A percentile compares a stretch with the other conserved stretches of the same genome.
phyloP scores from a whole-genome alignment of 2,329 filamentous ascomycete genomes.

The Blumeriella jaapii region DNA sequence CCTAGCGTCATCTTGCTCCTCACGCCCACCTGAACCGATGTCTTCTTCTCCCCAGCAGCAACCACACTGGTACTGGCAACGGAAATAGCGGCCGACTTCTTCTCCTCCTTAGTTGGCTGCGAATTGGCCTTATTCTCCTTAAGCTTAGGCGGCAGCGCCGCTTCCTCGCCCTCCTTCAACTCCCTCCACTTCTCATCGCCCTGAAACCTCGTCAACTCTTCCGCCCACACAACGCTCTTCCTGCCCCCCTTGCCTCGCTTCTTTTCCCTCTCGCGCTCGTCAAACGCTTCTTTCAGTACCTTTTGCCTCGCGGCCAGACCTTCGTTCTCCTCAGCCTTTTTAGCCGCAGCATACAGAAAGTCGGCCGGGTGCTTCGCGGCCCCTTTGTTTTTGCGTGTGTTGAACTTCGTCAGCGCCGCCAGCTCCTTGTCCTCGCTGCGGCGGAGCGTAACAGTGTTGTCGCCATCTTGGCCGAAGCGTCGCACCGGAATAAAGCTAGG shows the following conservation, averaged over 20 bases:
- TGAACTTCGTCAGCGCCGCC: conserved; percentile 32
- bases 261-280: conserved; percentile 24
- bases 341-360: conserved; percentile 22
- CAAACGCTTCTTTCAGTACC: conserved; percentile 26
- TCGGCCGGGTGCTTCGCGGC: conserved; percentile 27
- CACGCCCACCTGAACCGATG: conserved; percentile 18
- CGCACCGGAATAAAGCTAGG: conserved; percentile 26
- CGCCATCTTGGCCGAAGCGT: conserved; percentile 23
- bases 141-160: background rate
- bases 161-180: conserved; percentile 12
- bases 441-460: conserved; percentile 21
- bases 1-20: conserved; percentile 23
- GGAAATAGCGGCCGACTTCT: conserved; percentile 11
- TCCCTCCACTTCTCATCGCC: conserved; percentile 15
- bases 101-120: conserved; percentile 14
- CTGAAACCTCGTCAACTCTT: conserved; percentile 24
- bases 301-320: conserved; percentile 30
- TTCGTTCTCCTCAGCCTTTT: conserved; percentile 30
- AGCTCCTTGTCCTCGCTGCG: conserved; percentile 33
- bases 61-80: no score
- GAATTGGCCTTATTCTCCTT: conserved; percentile 2
- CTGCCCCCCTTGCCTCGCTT: conserved; percentile 19
- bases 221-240: conserved; percentile 25
- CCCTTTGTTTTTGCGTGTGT: conserved; percentile 36
- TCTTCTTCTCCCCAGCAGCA: conserved; percentile 15